A percentile compares a stretch with the other conserved stretches of the same genome.
These are phyloP conservation scores for Marasmius oreades DNA, from an alignment of 1,284 basidiomycete genomes.

Conservation along the genomic window DNA sequence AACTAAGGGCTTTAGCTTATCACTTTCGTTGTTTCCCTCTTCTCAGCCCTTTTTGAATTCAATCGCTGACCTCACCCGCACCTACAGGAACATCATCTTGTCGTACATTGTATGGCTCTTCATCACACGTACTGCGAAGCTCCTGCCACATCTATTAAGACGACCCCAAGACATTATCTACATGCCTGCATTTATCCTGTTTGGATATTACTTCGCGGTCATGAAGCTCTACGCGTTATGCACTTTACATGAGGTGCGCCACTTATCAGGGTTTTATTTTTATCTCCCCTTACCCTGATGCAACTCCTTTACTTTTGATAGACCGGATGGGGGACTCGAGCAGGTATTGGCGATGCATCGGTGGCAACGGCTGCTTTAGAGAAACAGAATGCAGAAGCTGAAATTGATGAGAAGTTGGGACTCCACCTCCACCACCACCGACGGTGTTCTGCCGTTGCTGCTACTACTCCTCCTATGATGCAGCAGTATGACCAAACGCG, in stretches of 20 bases:
- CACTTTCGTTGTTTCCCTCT: no score
- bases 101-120: conserved; percentile 80
- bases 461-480: background rate
- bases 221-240: conserved; percentile 86
- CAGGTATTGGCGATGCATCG: conserved; percentile 81
- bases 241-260: conserved; percentile 72
- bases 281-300: background rate
- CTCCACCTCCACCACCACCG: background rate
- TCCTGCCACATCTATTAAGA: conserved; percentile 85
- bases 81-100: conserved; percentile 66
- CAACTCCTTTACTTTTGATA: conserved; percentile 21
- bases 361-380: conserved; percentile 68
- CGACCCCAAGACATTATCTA: conserved; percentile 84
- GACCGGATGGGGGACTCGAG: conserved; percentile 90
- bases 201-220: conserved; percentile 85
- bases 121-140: conserved; percentile 82
- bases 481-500: background rate
- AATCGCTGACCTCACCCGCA: no score
- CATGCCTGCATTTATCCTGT: conserved; percentile 88
- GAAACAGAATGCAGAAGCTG: conserved; percentile 6
- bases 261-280: conserved; percentile 3
- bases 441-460: background rate
- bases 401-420: background rate
- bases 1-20: no score
- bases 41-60: no score